Conservation (phyloP, 73 alveolate genomes). For the Paramecium caudatum region DNA sequence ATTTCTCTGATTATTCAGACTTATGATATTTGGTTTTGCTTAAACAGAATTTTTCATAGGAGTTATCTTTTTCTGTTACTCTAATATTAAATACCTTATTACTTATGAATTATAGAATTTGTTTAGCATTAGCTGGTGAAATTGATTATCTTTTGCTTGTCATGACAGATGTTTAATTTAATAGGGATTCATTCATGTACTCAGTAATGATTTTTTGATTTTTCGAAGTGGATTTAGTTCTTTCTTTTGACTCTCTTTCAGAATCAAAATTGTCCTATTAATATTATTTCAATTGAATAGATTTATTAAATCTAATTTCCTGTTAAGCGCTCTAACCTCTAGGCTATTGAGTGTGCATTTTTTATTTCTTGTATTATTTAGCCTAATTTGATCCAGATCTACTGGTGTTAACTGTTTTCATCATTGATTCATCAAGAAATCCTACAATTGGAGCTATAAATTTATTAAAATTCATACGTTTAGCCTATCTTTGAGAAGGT, state of each 20-base stretch:
- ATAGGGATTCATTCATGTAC: not conserved
- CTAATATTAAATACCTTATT: not conserved
- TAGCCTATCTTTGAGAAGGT: constrained; percentile 51
- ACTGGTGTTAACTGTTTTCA: not conserved
- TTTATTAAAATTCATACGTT: not conserved
- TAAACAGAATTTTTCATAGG: not conserved
- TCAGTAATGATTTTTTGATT: no score
- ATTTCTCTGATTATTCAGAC: not conserved
- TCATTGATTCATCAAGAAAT: constrained; percentile 15
- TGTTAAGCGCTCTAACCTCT: not conserved
- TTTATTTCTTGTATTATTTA: not conserved
- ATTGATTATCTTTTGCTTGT: not conserved
- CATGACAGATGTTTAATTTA: not conserved
- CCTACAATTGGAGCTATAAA: not conserved
- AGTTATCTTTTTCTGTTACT: constrained; percentile 4
- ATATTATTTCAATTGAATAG: constrained; percentile 4
- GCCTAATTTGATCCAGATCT: not conserved
- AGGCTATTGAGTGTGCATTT: not conserved
- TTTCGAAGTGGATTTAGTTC: constrained; percentile 18
- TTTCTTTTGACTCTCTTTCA: not conserved
- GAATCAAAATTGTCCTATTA: not conserved
- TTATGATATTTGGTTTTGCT: not conserved
- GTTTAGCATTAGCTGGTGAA: constrained; percentile 16
- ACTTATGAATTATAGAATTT: not conserved
- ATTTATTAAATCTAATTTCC: not conserved